These are phyloP conservation scores for Rhizoclosmatium sp. DNA, from an alignment of 192 early-diverging fungal species.

Conservation along the genomic window DNA sequence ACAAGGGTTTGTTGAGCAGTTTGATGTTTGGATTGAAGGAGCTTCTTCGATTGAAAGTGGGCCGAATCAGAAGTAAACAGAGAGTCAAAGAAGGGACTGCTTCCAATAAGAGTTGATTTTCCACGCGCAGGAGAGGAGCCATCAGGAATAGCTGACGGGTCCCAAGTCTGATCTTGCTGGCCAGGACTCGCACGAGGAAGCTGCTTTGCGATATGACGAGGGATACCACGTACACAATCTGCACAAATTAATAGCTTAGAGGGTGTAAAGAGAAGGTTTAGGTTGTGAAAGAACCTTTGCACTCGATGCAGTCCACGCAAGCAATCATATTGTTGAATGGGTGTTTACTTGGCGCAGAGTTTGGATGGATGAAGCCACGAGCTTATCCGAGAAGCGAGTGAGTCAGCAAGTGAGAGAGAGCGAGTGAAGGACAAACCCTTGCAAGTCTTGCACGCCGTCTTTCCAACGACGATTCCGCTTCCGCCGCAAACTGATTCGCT, in stretches of 20 bases:
- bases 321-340: conserved; percentile 19
- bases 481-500: conserved; percentile 32
- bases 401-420: not conserved
- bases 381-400: not conserved
- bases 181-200: not conserved
- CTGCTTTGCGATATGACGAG: conserved; percentile 13
- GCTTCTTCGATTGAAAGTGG: conserved; percentile 10
- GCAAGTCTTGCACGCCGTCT: conserved; percentile 28
- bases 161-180: not conserved
- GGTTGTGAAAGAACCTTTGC: conserved; percentile 24
- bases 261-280: not conserved
- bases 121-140: not conserved
- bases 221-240: conserved; percentile 28
- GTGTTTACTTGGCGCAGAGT: not conserved
- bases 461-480: conserved; percentile 34
- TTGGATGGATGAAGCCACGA: conserved; percentile 38
- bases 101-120: not conserved
- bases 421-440: conserved; percentile 4
- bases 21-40: not conserved
- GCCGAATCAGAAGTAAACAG: conserved; percentile 15
- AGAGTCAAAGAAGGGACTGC: conserved; percentile 30
- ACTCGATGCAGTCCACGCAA: conserved; percentile 38
- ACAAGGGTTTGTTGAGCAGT: conserved; percentile 15
- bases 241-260: not conserved
- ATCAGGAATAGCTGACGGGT: not conserved